phyloP scores from a whole-genome alignment of 176 grass and related monocot species.

The Juncus inflexus region DNA sequence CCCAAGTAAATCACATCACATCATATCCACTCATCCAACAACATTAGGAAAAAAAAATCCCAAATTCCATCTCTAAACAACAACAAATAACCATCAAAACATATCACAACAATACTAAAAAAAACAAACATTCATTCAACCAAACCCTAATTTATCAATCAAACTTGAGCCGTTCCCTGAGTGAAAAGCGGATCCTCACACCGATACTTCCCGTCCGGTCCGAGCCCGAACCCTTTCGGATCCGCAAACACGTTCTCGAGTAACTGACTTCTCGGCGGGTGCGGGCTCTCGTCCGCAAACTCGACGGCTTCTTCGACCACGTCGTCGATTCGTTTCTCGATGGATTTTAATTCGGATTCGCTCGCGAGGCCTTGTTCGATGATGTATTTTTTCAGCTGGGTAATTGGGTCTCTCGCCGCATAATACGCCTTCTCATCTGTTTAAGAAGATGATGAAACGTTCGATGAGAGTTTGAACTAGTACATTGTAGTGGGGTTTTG shows the following conservation, averaged over 20 bases:
- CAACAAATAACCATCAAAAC: not conserved
- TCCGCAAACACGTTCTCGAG: constrained; percentile 87
- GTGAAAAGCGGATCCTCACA: constrained; percentile 94
- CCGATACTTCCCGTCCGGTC: constrained; percentile 78
- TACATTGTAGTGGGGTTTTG: not conserved
- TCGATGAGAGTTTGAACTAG: not conserved
- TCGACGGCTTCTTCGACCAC: constrained; percentile 93
- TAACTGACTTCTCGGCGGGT: constrained; percentile 74
- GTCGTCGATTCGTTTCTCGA: constrained; percentile 79
- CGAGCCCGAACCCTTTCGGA: constrained; percentile 93
- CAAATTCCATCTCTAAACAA: constrained; percentile 13
- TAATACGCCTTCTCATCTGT: constrained; percentile 92
- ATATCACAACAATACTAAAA: constrained; percentile 6
- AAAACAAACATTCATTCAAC: not conserved
- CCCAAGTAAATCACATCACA: not conserved
- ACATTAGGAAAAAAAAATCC: constrained; percentile 30
- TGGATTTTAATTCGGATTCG: constrained; percentile 69
- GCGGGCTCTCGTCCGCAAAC: constrained; percentile 77
- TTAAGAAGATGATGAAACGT: not conserved
- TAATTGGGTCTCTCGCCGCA: constrained; percentile 62
- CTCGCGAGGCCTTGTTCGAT: constrained; percentile 57
- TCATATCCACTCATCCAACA: constrained; percentile 11
- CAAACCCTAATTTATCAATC: not conserved
- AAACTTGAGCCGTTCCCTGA: constrained; percentile 85
- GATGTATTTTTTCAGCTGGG: constrained; percentile 72